These are phyloP conservation scores for Macrophomina pseudophaseolina DNA, from an alignment of 2,329 filamentous ascomycete species.

Conservation along the genomic window DNA sequence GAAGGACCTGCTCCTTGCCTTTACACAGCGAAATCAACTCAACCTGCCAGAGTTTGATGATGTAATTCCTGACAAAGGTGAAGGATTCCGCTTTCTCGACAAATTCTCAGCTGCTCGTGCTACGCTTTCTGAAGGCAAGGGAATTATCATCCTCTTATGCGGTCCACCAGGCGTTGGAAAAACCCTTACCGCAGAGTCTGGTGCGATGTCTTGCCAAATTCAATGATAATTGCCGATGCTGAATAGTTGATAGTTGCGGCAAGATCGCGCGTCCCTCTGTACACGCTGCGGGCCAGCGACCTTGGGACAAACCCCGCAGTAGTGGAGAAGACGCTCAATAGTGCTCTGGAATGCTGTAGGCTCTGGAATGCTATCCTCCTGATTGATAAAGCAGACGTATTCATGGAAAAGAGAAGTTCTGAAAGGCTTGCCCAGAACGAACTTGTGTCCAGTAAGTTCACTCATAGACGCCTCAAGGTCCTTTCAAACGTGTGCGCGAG, in stretches of 20 bases:
- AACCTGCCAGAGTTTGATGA: conserved; percentile 49
- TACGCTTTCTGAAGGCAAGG: conserved; percentile 30
- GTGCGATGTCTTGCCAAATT: conserved; percentile 57
- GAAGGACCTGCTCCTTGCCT: conserved; percentile 40
- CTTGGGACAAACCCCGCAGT: conserved; percentile 44
- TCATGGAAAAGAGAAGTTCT: conserved; percentile 35
- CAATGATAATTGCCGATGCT: conserved; percentile 45
- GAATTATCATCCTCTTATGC: conserved; percentile 57
- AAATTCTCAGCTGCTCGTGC: not conserved
- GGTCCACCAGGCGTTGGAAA: conserved; percentile 61
- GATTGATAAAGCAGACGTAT: conserved; percentile 56
- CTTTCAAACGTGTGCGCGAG: no score
- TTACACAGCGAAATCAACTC: conserved; percentile 35
- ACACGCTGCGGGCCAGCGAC: not conserved
- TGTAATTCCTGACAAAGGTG: conserved; percentile 29
- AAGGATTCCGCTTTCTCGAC: no score
- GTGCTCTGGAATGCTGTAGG: conserved; percentile 54
- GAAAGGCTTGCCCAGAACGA: conserved; percentile 38
- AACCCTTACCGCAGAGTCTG: conserved; percentile 50
- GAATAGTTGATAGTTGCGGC: not conserved
- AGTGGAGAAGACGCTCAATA: conserved; percentile 52
- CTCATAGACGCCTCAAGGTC: no score
- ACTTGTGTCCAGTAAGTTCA: conserved; percentile 31
- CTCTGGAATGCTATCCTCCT: conserved; percentile 59
- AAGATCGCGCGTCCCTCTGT: not conserved